Conservation (phyloP, 345 rosid genomes). For the Cardamine occulta region DNA sequence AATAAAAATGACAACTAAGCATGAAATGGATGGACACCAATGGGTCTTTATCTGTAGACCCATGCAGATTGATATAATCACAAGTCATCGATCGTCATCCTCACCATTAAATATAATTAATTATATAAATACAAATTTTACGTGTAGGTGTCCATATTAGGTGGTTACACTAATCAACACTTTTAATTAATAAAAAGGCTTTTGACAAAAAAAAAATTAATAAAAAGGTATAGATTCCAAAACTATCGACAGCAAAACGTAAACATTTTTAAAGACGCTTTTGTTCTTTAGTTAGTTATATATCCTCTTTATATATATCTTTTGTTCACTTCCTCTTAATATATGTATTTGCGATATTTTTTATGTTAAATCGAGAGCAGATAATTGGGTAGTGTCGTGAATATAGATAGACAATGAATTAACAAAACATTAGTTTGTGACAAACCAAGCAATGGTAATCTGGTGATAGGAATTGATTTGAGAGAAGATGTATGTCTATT, state of each 20-base stretch:
- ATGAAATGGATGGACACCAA: conserved; percentile 44
- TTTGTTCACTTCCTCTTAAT: conserved; percentile 23
- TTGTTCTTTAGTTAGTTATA: conserved; percentile 22
- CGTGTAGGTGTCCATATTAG: conserved; percentile 29
- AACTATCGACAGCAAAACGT: conserved; percentile 39
- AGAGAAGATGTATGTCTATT: too few species aligned
- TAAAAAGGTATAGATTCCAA: conserved; percentile 40
- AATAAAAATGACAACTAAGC: conserved; percentile 42
- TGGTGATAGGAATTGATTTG: too few species aligned
- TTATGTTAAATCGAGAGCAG: conserved; percentile 8
- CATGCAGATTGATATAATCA: conserved; percentile 40
- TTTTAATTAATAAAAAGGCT: conserved; percentile 33
- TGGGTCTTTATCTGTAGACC: conserved; percentile 32
- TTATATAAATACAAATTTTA: conserved; percentile 2
- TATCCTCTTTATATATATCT: conserved; percentile 9
- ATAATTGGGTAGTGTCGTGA: not conserved
- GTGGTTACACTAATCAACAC: conserved; percentile 43
- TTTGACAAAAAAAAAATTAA: conserved; percentile 23
- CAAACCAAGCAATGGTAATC: too few species aligned
- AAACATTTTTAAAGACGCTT: conserved; percentile 15
- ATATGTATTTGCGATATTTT: not conserved
- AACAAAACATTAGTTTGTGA: not conserved
- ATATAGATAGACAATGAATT: not conserved
- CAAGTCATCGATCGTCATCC: conserved; percentile 19
- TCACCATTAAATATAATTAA: conserved; percentile 17